These are phyloP conservation scores for Aquanectria penicillioides DNA, from an alignment of 2,329 filamentous ascomycete genomes.

Conservation along the genomic window DNA sequence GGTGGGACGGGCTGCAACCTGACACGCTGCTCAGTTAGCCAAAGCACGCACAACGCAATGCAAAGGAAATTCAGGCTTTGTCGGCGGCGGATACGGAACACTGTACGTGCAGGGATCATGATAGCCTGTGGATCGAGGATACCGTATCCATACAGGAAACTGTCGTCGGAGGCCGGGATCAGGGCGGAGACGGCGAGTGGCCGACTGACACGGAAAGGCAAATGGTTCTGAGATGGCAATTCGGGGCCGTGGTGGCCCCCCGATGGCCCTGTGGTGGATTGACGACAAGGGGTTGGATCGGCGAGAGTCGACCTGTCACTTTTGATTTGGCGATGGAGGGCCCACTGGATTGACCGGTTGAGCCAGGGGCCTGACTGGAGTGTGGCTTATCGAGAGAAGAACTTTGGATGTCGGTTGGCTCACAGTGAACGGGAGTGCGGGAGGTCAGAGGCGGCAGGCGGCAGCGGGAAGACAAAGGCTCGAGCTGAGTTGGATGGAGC, in stretches of 20 bases:
- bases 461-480: conserved; percentile 3
- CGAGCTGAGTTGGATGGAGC: conserved; percentile 7
- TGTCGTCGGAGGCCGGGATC: background rate
- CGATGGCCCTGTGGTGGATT: conserved; percentile 13
- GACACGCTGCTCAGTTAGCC: conserved; percentile 13
- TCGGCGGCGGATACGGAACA: conserved; percentile 10
- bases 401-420: conserved; percentile 15
- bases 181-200: conserved; percentile 15
- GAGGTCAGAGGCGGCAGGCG: conserved; percentile 1
- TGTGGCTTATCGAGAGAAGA: conserved; percentile 18
- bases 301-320: conserved; percentile 32
- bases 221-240: conserved; percentile 13
- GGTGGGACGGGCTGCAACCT: conserved; percentile 13
- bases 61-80: background rate
- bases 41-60: conserved; percentile 2
- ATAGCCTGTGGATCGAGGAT: conserved; percentile 13
- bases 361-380: conserved; percentile 18
- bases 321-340: conserved; percentile 32
- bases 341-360: conserved; percentile 25
- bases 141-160: conserved; percentile 2
- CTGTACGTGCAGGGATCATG: conserved; percentile 1
- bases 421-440: conserved; percentile 11
- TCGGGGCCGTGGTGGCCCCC: conserved; percentile 9
- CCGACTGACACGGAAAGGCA: conserved; percentile 1
- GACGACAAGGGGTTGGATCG: conserved; percentile 33